Percentiles rank a stretch among this genome's conserved stretches.
Conservation (phyloP, 1,284 basidiomycete genomes). For the Sanghuangporus baumii region DNA sequence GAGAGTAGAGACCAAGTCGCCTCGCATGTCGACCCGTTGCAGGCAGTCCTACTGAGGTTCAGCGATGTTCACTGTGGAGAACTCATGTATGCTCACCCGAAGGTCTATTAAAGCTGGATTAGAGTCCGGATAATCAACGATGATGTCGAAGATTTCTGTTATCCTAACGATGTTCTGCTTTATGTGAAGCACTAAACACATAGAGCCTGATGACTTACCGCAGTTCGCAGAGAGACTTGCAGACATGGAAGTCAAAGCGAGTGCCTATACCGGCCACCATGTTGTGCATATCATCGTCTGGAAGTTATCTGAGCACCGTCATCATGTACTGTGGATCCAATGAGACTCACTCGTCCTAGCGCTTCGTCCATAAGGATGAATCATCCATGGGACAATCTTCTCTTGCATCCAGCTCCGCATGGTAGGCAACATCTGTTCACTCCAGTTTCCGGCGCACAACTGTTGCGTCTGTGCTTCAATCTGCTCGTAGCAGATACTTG, state of each 20-base stretch:
- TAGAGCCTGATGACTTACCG: conserved; percentile 42
- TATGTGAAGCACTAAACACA: not conserved
- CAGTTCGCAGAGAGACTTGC: conserved; percentile 82
- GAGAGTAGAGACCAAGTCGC: conserved; percentile 62
- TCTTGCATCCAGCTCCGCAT: conserved; percentile 73
- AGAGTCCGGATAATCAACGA: conserved; percentile 90
- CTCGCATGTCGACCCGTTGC: conserved; percentile 71
- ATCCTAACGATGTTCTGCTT: conserved; percentile 43
- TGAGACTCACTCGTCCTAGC: conserved; percentile 42
- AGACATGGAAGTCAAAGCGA: conserved; percentile 87
- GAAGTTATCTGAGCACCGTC: conserved; percentile 17
- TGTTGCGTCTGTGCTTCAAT: conserved; percentile 70
- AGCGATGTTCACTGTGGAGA: not conserved
- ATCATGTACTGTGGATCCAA: not conserved
- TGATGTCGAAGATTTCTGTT: conserved; percentile 91
- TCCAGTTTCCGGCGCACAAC: conserved; percentile 68
- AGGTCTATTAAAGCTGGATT: conserved; percentile 84
- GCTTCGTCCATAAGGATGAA: conserved; percentile 68
- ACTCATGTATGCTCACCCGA: conserved; percentile 43
- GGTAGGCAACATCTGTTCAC: conserved; percentile 53
- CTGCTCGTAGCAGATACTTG: conserved; percentile 77
- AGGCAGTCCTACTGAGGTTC: conserved; percentile 56
- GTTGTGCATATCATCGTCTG: conserved; percentile 63
- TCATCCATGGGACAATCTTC: conserved; percentile 79
- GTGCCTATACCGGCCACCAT: conserved; percentile 80